Evolutionary conservation across 306 rosid species (phyloP).

Genomic region (Cicer arietinum): DNA sequence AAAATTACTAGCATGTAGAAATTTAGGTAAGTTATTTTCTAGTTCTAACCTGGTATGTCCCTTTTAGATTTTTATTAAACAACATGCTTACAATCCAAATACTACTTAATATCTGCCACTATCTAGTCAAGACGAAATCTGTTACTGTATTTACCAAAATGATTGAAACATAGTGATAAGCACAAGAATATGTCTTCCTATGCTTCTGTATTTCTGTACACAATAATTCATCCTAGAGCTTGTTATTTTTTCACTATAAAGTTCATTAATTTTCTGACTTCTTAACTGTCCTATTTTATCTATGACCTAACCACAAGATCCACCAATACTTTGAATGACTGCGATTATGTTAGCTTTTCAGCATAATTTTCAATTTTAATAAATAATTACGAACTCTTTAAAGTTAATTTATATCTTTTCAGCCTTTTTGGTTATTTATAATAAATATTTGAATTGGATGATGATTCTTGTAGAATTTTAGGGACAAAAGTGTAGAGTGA

Average conservation of each 20-base stretch:
- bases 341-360: not conserved
- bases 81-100: conserved; percentile 11
- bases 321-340: not conserved
- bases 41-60: conserved; percentile 4
- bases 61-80: conserved; percentile 35
- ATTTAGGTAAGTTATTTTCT: conserved; percentile 24
- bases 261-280: conserved; percentile 20
- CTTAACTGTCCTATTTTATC: conserved; percentile 15
- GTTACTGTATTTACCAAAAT: conserved; percentile 26
- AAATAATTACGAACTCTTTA: not conserved
- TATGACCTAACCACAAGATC: conserved; percentile 11
- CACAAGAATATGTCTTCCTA: not conserved
- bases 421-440: not conserved
- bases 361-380: conserved; percentile 13
- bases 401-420: no score
- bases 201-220: conserved; percentile 22
- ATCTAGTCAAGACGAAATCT: conserved; percentile 33
- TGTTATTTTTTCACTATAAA: not conserved
- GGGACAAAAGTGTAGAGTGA: conserved; percentile 8
- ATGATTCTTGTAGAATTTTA: conserved; percentile 13
- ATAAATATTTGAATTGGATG: conserved; percentile 16
- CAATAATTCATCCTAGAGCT: conserved; percentile 3
- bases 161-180: conserved; percentile 20
- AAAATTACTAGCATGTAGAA: conserved; percentile 25
- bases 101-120: conserved; percentile 7